Percentiles rank a stretch among this genome's conserved stretches.
phyloP scores from a whole-genome alignment of 1,284 basidiomycete species.

The Leccinum pachyderme region DNA sequence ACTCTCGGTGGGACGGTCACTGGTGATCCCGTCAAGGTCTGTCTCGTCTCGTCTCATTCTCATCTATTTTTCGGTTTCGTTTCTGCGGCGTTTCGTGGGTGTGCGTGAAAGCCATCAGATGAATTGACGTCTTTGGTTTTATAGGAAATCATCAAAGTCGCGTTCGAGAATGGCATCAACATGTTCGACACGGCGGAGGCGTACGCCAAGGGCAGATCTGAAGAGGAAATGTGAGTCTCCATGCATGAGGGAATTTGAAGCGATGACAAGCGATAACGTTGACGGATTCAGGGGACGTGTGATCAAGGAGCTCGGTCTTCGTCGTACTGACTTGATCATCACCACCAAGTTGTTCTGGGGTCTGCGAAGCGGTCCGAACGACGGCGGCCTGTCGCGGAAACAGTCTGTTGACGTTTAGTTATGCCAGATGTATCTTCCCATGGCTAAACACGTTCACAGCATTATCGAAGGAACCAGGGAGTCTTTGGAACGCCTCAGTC shows the following conservation, averaged over 20 bases:
- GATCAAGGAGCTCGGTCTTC: conserved; percentile 62
- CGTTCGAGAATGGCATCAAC: conserved; percentile 47
- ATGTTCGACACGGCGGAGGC: conserved; percentile 64
- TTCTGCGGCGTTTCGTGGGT: neutral
- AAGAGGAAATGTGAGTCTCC: conserved; percentile 38
- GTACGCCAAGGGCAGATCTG: conserved; percentile 51
- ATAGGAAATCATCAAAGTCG: conserved; percentile 42
- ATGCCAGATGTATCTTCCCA: neutral
- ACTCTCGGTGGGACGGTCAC: conserved; percentile 49
- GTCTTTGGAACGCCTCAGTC: conserved; percentile 55
- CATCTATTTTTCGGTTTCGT: neutral
- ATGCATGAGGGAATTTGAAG: neutral
- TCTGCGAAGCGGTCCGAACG: conserved; percentile 50
- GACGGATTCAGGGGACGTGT: conserved; percentile 51
- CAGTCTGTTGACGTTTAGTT: conserved; percentile 43
- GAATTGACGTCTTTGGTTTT: neutral
- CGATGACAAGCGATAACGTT: neutral
- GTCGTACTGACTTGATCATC: conserved; percentile 63
- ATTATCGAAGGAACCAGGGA: conserved; percentile 63
- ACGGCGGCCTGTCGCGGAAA: conserved; percentile 57
- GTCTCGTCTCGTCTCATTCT: neutral
- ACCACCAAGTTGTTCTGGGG: conserved; percentile 59
- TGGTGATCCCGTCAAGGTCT: conserved; percentile 48
- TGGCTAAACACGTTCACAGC: conserved; percentile 26
- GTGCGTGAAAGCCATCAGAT: neutral